Percentiles rank a stretch among this genome's conserved stretches.
Conservation (phyloP, 1,139 yeast species). For the Saccharomyces hybrid region DNA sequence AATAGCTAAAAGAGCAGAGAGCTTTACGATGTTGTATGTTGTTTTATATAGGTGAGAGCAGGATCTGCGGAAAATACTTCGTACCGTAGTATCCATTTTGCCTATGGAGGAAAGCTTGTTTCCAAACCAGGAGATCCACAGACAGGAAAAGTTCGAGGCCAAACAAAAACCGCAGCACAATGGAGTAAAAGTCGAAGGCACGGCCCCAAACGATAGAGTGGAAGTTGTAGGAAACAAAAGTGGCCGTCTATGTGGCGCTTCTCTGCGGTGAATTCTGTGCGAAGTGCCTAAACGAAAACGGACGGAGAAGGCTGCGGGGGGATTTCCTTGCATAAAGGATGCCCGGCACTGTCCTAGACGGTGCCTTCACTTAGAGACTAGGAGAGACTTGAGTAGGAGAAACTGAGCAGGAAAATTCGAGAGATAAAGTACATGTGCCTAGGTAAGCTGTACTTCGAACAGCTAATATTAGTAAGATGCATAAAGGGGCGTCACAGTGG, state of each 20-base stretch:
- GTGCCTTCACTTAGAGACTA: neutral
- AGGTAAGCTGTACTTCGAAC: neutral
- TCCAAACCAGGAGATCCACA: neutral
- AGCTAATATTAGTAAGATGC: neutral
- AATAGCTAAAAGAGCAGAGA: neutral
- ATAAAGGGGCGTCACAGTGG: neutral
- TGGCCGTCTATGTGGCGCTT: neutral
- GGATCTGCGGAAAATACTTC: neutral
- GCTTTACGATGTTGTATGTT: neutral
- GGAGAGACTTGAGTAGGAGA: neutral
- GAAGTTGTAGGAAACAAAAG: neutral
- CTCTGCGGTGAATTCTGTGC: neutral
- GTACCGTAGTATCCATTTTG: neutral
- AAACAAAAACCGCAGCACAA: neutral
- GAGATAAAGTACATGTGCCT: neutral
- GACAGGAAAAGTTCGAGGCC: neutral
- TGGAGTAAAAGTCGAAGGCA: neutral
- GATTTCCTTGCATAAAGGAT: neutral
- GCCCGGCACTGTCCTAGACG: neutral
- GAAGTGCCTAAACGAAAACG: neutral
- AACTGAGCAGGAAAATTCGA: no score
- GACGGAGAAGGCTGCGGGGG: neutral
- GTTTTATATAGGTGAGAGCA: neutral
- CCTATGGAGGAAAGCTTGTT: neutral
- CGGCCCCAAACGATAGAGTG: neutral